Evolutionary conservation across 306 rosid genomes (phyloP).

Genomic region (Begonia loranthoides): DNA sequence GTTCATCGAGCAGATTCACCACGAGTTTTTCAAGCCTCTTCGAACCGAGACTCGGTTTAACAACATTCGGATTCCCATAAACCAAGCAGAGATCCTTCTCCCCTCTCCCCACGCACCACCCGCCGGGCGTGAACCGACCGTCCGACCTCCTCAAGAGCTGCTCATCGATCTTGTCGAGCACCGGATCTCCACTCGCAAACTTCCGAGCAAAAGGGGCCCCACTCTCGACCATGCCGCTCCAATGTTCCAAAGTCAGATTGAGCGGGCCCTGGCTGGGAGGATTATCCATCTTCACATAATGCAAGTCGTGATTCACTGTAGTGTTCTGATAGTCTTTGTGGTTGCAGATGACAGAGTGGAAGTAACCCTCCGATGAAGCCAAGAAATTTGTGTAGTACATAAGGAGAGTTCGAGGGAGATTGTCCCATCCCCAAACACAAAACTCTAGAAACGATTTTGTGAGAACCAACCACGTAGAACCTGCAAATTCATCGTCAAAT

Average conservation of each 20-base stretch:
- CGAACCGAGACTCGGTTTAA: conserved; percentile 47
- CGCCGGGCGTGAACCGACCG: conserved; percentile 52
- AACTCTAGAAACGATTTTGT: conserved; percentile 60
- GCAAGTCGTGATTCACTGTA: conserved; percentile 67
- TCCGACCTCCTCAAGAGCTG: conserved; percentile 41
- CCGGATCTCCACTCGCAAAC: conserved; percentile 45
- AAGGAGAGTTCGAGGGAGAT: conserved; percentile 83
- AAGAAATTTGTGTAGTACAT: conserved; percentile 75
- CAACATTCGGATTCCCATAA: conserved; percentile 38
- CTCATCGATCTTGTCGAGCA: conserved; percentile 55
- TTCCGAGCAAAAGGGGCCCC: conserved; percentile 65
- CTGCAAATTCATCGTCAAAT: conserved; percentile 19
- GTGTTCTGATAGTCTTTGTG: conserved; percentile 91
- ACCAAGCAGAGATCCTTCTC: conserved; percentile 36
- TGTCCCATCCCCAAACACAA: conserved; percentile 85
- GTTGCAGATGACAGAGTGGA: conserved; percentile 78
- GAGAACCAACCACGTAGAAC: conserved; percentile 65
- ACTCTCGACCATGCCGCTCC: conserved; percentile 46
- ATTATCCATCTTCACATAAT: conserved; percentile 52
- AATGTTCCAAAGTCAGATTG: conserved; percentile 41
- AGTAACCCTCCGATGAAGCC: conserved; percentile 79
- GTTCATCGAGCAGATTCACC: conserved; percentile 56
- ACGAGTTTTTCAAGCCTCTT: conserved; percentile 65
- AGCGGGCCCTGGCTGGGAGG: conserved; percentile 63
- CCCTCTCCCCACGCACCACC: conserved; percentile 55